Conservation (phyloP, 129 eudicot species). For the Chrysanthemum seticuspe region DNA sequence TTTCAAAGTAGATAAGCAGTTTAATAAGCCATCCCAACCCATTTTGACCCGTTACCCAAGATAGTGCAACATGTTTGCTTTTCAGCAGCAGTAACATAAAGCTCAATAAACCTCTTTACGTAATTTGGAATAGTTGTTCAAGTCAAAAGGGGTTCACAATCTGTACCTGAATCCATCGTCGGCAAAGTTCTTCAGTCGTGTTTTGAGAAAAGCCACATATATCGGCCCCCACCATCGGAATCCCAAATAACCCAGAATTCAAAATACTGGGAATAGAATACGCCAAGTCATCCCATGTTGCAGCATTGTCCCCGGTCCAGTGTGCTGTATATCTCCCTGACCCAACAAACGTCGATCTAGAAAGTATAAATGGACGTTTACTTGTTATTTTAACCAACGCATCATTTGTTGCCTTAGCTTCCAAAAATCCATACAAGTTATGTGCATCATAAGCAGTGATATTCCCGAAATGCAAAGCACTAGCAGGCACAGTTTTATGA, state of each 20-base stretch:
- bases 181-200: slow-evolving; percentile 87
- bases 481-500: slow-evolving; percentile 59
- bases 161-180: slow-evolving; percentile 83
- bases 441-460: slow-evolving; percentile 71
- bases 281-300: slow-evolving; percentile 84
- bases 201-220: slow-evolving; percentile 68
- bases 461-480: slow-evolving; percentile 64
- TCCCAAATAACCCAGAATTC: slow-evolving; percentile 70
- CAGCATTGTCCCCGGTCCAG: slow-evolving; percentile 95
- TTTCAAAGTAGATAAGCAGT: no score
- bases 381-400: slow-evolving; percentile 44
- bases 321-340: slow-evolving; percentile 81
- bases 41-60: neutral
- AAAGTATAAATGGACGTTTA: slow-evolving; percentile 69
- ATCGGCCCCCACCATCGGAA: slow-evolving; percentile 94
- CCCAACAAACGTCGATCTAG: slow-evolving; percentile 81
- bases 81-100: no score
- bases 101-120: neutral
- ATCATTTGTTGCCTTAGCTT: slow-evolving; percentile 59
- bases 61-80: neutral
- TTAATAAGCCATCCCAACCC: neutral
- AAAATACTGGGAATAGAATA: slow-evolving; percentile 72
- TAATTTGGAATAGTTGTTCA: neutral
- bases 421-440: slow-evolving; percentile 76
- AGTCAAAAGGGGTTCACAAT: neutral